Evolutionary conservation across 208 protist species (phyloP), one percentile per base, ranked within the genome.

Genomic region (Herpetomonas samuelpessoai): DNA sequence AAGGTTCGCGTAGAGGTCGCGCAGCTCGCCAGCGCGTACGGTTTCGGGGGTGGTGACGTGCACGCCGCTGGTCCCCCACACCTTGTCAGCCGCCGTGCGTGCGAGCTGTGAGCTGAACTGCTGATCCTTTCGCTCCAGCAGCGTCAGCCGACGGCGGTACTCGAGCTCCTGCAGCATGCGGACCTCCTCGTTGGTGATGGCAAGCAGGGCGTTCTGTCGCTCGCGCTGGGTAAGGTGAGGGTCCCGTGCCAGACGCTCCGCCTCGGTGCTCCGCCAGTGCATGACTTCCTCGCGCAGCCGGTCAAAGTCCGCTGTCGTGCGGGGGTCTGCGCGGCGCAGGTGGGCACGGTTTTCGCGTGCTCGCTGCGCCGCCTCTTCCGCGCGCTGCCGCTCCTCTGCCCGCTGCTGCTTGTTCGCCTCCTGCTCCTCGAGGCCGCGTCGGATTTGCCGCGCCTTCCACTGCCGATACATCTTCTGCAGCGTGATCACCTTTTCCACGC

Each of bases 161-260:
- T 99, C 96, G n/a, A 98, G 93, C 26, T 97, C 96, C 71, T 98
- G 95, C 27, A 99, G 72, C 48, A 98, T 76, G 60, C 96, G 90
- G 50, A 97, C 73, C 76, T 99, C 93, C 62, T 97, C 95, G 61
- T 93, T 87, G 2, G 97, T 95, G 24, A 99, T 79, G 18, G 97
- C 82, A 24, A 86, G 53, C 56, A 97, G 71, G 7, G 91, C 88
- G 19, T 63, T 60, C 22, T 85, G 70, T 24, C 71, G 66, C 54
- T 96, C 81, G 12, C 59, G 70, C 24, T 79, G 60, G 16, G 74
- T 73, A 22, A 93, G 65, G 24, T 38, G 69, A 12, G 48, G 44
- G 51, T 83, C 71, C 22, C 61, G 51, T 7, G 88, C 69, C 51
- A 99, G 96, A 7, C 74, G 67, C 6, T 66, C 65, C 16, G 83